Evolutionary conservation across 768 basidiomycete genomes (phyloP).

Genomic region (Lanmaoa rubissima): DNA sequence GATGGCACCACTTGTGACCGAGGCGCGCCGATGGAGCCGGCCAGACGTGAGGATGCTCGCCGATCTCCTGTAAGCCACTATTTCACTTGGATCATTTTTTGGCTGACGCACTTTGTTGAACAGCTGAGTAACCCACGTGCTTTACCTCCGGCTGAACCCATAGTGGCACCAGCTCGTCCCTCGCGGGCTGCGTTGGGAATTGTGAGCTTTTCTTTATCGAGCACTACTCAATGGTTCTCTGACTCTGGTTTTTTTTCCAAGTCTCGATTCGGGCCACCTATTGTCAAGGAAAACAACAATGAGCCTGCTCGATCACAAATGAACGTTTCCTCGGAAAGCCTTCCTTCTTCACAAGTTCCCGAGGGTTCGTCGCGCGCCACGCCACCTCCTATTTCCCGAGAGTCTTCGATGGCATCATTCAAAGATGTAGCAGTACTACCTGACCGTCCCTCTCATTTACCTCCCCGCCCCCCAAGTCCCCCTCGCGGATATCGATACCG

Average conservation of each 20-base stretch:
- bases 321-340: constrained; percentile 19
- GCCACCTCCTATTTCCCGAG: constrained; percentile 30
- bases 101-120: constrained; percentile 2
- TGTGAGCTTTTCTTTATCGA: constrained; percentile 5
- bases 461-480: constrained; percentile 23
- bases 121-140: constrained; percentile 8
- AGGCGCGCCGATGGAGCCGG: not conserved
- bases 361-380: constrained; percentile 24
- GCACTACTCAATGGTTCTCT: not conserved
- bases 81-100: not conserved
- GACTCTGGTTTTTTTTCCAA: constrained; percentile 1
- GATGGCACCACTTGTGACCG: constrained; percentile 10
- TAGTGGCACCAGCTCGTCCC: constrained; percentile 4
- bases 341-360: constrained; percentile 6
- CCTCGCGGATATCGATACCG: constrained; percentile 9
- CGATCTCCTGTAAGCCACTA: constrained; percentile 21
- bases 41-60: constrained; percentile 10
- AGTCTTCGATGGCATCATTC: constrained; percentile 26
- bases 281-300: constrained; percentile 15
- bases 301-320: constrained; percentile 6
- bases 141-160: constrained; percentile 14
- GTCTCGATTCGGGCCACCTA: constrained; percentile 35
- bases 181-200: constrained; percentile 18
- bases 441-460: constrained; percentile 19
- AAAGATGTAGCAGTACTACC: constrained; percentile 7